Base-by-base conservation (phyloP, 1,139 yeast genomes). In the Debaryomyces sp. region DNA sequence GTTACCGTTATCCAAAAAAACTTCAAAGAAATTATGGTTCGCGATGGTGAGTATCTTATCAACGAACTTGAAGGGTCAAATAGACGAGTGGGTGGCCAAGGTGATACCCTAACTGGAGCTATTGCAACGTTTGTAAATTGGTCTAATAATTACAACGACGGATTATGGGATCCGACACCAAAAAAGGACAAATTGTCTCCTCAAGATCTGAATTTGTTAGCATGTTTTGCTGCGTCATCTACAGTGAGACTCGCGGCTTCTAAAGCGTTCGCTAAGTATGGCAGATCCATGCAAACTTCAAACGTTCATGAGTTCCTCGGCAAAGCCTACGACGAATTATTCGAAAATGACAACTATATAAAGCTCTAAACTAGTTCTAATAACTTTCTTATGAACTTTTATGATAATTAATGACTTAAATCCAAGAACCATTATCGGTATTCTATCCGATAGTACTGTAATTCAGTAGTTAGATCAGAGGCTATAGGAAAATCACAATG, bases 231-330 rank as follows among this genome's bases (percentile, higher is more conserved):
- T 0, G 98, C 92, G 0, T 77, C 89, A 35, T 62, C 82, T 0
- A 67, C 87, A 10, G 90, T 94, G 0, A 74, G 97, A 48, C 62
- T 68, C 23, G 87, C 96, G 37, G 78, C 91, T 1, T 62, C 68
- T 23, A 70, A 75, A 53, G 97, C 98, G 0, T 94, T 74, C 60
- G 69, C 72, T 24, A 72, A 74, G 44, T 77, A 83, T 51, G 89
- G 90, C 2, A 73, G 99, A 45, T 80, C 96, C 5, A 85, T 91
- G 87, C 89, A 89, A 61, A 89, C 99, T 0, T 82, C 92, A 2
- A 89, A 91, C 63, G 70, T 94, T 26, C 91, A 91, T 52, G 77
- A 79, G 47, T 78, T 75, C 52, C 82, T 92, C 23, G 88, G 89
- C 1, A 73, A 71, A 9, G 85, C 94, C 0, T 90, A 78, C 59